Evolutionary conservation across 257 asterid species (phyloP).

Genomic region (Avicennia marina): DNA sequence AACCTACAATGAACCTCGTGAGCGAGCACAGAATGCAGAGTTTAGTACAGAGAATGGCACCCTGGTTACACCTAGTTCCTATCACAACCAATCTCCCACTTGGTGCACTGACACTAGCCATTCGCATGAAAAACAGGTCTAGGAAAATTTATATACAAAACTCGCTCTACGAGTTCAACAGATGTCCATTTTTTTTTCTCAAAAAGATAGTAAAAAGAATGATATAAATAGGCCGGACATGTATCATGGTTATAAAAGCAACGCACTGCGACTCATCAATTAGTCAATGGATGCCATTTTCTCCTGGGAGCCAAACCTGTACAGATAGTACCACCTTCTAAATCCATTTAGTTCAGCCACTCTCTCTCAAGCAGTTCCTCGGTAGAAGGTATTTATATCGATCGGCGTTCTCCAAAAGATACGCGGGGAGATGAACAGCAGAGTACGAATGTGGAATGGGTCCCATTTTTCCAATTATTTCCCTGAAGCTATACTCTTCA

Average conservation of each 20-base stretch:
- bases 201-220: conserved; percentile 34
- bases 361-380: conserved; percentile 73
- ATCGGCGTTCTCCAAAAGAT: conserved; percentile 63
- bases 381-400: conserved; percentile 65
- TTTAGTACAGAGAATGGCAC: conserved; percentile 21
- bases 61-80: conserved; percentile 16
- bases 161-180: conserved; percentile 43
- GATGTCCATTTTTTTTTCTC: conserved; percentile 23
- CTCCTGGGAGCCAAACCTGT: conserved; percentile 28
- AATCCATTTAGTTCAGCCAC: conserved; percentile 29
- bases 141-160: conserved; percentile 42
- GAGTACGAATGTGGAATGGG: conserved; percentile 88
- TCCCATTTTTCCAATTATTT: conserved; percentile 77
- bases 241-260: conserved; percentile 38
- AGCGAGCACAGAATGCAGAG: conserved; percentile 18
- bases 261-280: conserved; percentile 38
- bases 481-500: conserved; percentile 81
- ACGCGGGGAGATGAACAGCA: conserved; percentile 70
- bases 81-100: conserved; percentile 16
- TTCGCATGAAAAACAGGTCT: conserved; percentile 28
- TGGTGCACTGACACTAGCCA: conserved; percentile 12
- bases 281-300: conserved; percentile 26
- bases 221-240: conserved; percentile 33
- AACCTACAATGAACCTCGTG: conserved; percentile 20
- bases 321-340: conserved; percentile 13